A percentile compares a stretch with the other conserved stretches of the same genome.
Evolutionary conservation across 2,329 filamentous ascomycete species (phyloP).

Genomic region (Mycosphaerella arachidis): DNA sequence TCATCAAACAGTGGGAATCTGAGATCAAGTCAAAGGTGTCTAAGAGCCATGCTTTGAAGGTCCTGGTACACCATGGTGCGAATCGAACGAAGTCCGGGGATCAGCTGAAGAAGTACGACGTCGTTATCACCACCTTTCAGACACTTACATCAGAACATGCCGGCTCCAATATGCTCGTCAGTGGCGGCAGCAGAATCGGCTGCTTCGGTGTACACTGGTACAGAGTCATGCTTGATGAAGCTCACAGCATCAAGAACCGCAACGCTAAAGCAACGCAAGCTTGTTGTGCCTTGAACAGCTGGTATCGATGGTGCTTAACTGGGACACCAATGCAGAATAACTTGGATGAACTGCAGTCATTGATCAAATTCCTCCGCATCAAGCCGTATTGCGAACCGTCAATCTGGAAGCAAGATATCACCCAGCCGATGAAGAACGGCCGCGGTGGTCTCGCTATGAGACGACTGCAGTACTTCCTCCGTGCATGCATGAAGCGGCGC

Average conservation of each 20-base stretch:
- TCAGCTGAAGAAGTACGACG: slow-evolving; percentile 79
- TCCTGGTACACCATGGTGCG: slow-evolving; percentile 87
- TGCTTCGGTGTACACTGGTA: slow-evolving; percentile 95
- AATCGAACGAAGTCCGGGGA: slow-evolving; percentile 73
- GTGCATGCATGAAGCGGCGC: slow-evolving; percentile 96
- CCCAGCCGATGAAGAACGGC: slow-evolving; percentile 81
- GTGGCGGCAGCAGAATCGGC: slow-evolving; percentile 65
- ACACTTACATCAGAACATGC: slow-evolving; percentile 89
- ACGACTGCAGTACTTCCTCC: slow-evolving; percentile 76
- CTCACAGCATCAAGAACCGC: slow-evolving; percentile 96
- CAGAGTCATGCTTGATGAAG: slow-evolving; percentile 90
- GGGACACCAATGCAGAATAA: slow-evolving; percentile 99
- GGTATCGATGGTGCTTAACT: slow-evolving; percentile 93
- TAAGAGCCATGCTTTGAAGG: slow-evolving; percentile 64
- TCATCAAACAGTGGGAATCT: slow-evolving; percentile 95
- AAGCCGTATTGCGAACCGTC: slow-evolving; percentile 82
- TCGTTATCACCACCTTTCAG: slow-evolving; percentile 96
- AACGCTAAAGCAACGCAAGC: slow-evolving; percentile 94
- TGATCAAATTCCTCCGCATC: slow-evolving; percentile 89
- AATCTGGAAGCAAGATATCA: slow-evolving; percentile 89
- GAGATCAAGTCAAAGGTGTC: slow-evolving; percentile 83
- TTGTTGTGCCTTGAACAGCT: slow-evolving; percentile 74
- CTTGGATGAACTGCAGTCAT: slow-evolving; percentile 87
- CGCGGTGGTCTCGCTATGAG: slow-evolving; percentile 84
- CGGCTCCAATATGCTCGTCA: slow-evolving; percentile 57